Percentiles rank a stretch among this genome's conserved stretches.
Conservation (phyloP, 495 filamentous ascomycete genomes). For the Pyrenula massariospora region DNA sequence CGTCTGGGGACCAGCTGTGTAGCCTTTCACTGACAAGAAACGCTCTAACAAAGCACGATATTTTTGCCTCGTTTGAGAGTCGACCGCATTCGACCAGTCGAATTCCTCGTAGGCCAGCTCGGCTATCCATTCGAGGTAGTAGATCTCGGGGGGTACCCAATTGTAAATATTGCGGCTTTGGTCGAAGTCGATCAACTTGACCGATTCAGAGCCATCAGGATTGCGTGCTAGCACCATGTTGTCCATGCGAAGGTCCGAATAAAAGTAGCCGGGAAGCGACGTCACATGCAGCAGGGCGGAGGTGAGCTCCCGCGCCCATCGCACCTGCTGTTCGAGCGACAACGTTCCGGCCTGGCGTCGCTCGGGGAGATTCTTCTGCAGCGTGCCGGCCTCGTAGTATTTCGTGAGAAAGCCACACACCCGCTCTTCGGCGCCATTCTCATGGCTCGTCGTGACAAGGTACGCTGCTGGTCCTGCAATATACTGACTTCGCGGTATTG, state of each 20-base stretch:
- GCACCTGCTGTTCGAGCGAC: background rate
- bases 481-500: background rate
- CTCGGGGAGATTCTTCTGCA: background rate
- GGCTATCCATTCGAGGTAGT: background rate
- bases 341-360: background rate
- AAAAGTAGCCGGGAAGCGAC: background rate
- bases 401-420: background rate
- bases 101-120: background rate
- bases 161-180: background rate
- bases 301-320: background rate
- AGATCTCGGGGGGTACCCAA: background rate
- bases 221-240: background rate
- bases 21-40: background rate
- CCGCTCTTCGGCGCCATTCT: background rate
- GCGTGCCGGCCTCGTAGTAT: background rate
- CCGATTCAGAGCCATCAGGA: background rate
- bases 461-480: background rate
- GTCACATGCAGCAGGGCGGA: background rate
- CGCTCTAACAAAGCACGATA: background rate
- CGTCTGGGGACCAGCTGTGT: background rate
- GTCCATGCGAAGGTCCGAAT: background rate
- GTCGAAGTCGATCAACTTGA: background rate
- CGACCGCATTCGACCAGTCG: background rate
- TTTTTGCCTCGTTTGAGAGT: background rate
- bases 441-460: background rate